These are phyloP conservation scores for Triticum dicoccoides DNA, from an alignment of 176 grass and related monocot species.

Conservation along the genomic window DNA sequence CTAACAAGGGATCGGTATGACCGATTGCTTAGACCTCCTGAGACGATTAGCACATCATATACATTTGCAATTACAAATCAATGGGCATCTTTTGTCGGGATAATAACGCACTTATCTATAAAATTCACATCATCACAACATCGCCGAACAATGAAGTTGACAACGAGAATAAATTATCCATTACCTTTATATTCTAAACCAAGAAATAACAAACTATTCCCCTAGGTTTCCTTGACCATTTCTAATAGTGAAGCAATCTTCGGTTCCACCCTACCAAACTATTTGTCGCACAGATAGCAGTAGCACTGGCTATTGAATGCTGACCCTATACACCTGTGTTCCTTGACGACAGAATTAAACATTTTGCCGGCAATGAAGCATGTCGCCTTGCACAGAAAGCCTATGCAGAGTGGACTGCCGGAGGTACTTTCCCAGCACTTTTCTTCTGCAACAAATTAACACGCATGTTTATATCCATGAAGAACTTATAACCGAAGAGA, in stretches of 20 bases:
- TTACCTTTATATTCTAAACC: neutral
- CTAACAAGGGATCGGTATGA: too few species aligned
- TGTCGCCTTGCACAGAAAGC: neutral
- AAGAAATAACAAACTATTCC: neutral
- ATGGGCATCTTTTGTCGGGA: neutral
- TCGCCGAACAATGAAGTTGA: neutral
- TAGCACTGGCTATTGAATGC: neutral
- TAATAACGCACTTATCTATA: neutral
- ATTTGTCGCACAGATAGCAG: constrained; percentile 5
- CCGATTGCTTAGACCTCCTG: too few species aligned
- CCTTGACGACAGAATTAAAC: neutral
- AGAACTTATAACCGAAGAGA: neutral
- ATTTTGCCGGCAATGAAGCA: neutral
- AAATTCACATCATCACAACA: neutral
- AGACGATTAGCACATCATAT: neutral
- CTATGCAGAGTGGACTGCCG: neutral
- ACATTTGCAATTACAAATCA: neutral
- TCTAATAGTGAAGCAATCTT: neutral
- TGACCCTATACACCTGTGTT: neutral
- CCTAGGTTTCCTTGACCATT: neutral
- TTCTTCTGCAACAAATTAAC: neutral
- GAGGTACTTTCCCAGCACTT: neutral
- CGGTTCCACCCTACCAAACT: neutral
- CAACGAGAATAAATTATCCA: neutral
- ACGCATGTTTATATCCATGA: neutral